phyloP scores from a whole-genome alignment of 2,329 filamentous ascomycete genomes.

The Rhinocladiella mackenziei region DNA sequence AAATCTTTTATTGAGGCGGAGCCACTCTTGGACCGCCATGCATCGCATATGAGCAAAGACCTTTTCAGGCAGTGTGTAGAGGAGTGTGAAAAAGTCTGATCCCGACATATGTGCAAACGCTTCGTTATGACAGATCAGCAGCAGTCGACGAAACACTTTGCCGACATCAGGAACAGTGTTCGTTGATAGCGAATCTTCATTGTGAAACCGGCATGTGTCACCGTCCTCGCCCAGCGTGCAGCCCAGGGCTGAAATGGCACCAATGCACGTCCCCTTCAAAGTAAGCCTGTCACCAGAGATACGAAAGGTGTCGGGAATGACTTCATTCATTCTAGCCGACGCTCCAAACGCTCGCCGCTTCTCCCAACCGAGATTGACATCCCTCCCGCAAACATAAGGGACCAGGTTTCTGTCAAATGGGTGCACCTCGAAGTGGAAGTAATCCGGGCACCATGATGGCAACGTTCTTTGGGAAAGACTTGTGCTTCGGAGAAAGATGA shows the following conservation, averaged over 20 bases:
- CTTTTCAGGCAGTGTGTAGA: constrained; percentile 14
- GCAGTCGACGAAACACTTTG: constrained; percentile 16
- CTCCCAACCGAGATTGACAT: constrained; percentile 21
- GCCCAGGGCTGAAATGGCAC: constrained; percentile 14
- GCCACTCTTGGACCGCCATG: constrained; percentile 9
- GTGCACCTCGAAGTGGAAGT: constrained; percentile 17
- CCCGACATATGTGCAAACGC: constrained; percentile 13
- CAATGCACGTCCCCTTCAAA: constrained; percentile 12
- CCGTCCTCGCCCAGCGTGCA: constrained; percentile 2
- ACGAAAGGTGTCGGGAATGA: constrained; percentile 12
- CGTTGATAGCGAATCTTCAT: background rate
- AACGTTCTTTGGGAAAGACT: constrained; percentile 3
- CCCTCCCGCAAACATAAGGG: constrained; percentile 12
- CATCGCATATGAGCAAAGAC: constrained; percentile 6
- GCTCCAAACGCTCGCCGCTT: constrained; percentile 18
- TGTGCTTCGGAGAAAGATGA: constrained; percentile 20
- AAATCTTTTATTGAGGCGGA: constrained; percentile 8
- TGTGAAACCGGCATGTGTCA: background rate
- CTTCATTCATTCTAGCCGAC: constrained; percentile 11
- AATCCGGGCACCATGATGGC: constrained; percentile 21
- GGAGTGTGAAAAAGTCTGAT: constrained; percentile 13
- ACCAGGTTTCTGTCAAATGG: constrained; percentile 15
- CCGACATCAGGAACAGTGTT: constrained; percentile 11
- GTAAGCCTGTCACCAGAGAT: constrained; percentile 8
- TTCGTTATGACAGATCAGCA: constrained; percentile 20